These are phyloP conservation scores for Dothideomycetidae sp. DNA, from an alignment of 2,329 filamentous ascomycete genomes.

Conservation along the genomic window DNA sequence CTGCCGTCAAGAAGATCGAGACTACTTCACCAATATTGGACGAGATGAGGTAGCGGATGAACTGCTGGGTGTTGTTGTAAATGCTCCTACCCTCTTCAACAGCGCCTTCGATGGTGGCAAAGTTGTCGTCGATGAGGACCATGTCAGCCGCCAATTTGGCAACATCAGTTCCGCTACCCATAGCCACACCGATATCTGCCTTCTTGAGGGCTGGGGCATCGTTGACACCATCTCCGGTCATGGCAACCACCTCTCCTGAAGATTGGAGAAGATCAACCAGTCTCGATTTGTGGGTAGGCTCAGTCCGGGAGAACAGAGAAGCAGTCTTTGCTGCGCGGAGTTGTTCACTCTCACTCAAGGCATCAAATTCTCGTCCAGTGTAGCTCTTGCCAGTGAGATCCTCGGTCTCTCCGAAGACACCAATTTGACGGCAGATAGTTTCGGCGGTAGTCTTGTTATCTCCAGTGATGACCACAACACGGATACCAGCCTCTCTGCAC, in stretches of 20 bases:
- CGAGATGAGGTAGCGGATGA: constrained; percentile 97
- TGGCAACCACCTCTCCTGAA: constrained; percentile 85
- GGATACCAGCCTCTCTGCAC: constrained; percentile 85
- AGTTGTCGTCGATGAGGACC: constrained; percentile 97
- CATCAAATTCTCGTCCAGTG: constrained; percentile 89
- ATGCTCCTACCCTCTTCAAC: constrained; percentile 96
- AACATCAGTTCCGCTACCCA: constrained; percentile 96
- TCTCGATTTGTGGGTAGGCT: constrained; percentile 93
- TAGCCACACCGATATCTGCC: constrained; percentile 95
- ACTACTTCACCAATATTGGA: constrained; percentile 99
- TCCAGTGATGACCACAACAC: constrained; percentile 94
- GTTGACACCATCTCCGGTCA: constrained; percentile 98
- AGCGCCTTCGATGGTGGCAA: constrained; percentile 89
- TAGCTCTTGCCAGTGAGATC: constrained; percentile 83
- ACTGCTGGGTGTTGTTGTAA: constrained; percentile 99
- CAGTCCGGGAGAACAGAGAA: constrained; percentile 88
- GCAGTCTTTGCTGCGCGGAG: constrained; percentile 71
- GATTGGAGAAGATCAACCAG: constrained; percentile 92
- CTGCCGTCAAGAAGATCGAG: constrained; percentile 94
- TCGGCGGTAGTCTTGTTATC: constrained; percentile 97
- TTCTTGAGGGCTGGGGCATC: constrained; percentile 97
- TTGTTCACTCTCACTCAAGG: constrained; percentile 63
- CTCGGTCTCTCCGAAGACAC: constrained; percentile 71
- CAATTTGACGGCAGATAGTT: constrained; percentile 94
- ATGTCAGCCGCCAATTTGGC: constrained; percentile 95